phyloP scores from a whole-genome alignment of 2,329 filamentous ascomycete genomes.

The Sporothrix phasma region DNA sequence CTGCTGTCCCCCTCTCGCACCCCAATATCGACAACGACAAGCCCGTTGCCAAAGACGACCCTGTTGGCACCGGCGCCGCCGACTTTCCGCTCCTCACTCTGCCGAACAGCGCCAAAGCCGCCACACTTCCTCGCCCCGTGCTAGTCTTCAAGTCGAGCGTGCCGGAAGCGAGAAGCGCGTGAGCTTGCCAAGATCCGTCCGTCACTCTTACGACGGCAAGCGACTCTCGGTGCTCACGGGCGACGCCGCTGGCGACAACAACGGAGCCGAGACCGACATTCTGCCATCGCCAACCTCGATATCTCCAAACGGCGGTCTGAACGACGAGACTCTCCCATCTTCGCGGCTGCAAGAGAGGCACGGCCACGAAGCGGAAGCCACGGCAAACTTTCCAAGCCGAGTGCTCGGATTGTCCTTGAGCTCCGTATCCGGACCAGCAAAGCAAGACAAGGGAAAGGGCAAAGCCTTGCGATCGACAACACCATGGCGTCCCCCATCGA shows the following conservation, averaged over 20 bases:
- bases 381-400: slow-evolving; percentile 4
- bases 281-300: background rate
- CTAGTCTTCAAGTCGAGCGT: slow-evolving; percentile 43
- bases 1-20: slow-evolving; percentile 40
- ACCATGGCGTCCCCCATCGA: slow-evolving; percentile 32
- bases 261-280: slow-evolving; percentile 4
- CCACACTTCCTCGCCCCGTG: slow-evolving; percentile 33
- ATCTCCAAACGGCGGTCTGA: background rate
- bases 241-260: slow-evolving; percentile 20
- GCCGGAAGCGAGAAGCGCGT: slow-evolving; percentile 38
- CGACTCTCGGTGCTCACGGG: slow-evolving; percentile 18
- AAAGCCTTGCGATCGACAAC: slow-evolving; percentile 11
- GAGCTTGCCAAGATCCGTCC: slow-evolving; percentile 44
- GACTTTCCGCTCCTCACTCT: slow-evolving; percentile 44
- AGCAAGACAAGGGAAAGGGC: slow-evolving; percentile 40
- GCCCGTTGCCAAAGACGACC: slow-evolving; percentile 30
- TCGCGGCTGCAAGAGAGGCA: background rate
- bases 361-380: background rate
- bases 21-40: slow-evolving; percentile 27
- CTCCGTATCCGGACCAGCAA: slow-evolving; percentile 17
- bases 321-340: background rate
- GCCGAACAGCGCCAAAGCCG: slow-evolving; percentile 39
- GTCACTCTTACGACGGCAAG: slow-evolving; percentile 44
- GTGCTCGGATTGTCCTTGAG: slow-evolving; percentile 15
- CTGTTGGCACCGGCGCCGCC: slow-evolving; percentile 31